Evolutionary conservation across 805 yeast species (phyloP).

Genomic region (Candida insectalens): DNA sequence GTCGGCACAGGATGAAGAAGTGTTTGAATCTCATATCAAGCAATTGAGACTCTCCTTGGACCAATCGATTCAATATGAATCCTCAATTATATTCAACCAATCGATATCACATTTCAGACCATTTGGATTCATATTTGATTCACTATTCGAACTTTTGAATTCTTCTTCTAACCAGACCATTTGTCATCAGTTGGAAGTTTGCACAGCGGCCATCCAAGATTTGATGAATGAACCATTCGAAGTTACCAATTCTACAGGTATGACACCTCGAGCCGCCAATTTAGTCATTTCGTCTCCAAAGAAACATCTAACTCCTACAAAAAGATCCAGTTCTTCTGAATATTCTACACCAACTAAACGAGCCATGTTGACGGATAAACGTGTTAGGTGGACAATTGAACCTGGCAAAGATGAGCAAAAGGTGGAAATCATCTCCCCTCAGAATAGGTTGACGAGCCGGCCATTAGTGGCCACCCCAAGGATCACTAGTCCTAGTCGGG

Average conservation of each 20-base stretch:
- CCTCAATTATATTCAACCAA: constrained; percentile 48
- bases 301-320: too few relatives aligned
- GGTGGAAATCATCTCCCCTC: too few relatives aligned
- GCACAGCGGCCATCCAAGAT: neutral
- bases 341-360: too few relatives aligned
- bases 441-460: constrained; percentile 6
- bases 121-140: neutral
- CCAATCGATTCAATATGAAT: constrained; percentile 42
- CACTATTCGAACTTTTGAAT: neutral
- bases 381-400: too few relatives aligned
- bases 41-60: constrained; percentile 39
- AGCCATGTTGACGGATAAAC: too few relatives aligned
- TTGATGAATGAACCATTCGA: neutral
- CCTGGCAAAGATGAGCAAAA: too few relatives aligned
- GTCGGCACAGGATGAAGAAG: constrained; percentile 33
- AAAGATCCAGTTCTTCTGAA: too few relatives aligned
- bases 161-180: neutral
- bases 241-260: neutral
- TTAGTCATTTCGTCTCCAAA: neutral
- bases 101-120: constrained; percentile 3
- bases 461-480: constrained; percentile 10
- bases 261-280: neutral
- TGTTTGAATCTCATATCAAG: constrained; percentile 31
- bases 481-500: constrained; percentile 11
- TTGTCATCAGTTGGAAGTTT: neutral